Evolutionary conservation across 805 yeast genomes (phyloP).

Genomic region (Sugiyamaella smithiae): DNA sequence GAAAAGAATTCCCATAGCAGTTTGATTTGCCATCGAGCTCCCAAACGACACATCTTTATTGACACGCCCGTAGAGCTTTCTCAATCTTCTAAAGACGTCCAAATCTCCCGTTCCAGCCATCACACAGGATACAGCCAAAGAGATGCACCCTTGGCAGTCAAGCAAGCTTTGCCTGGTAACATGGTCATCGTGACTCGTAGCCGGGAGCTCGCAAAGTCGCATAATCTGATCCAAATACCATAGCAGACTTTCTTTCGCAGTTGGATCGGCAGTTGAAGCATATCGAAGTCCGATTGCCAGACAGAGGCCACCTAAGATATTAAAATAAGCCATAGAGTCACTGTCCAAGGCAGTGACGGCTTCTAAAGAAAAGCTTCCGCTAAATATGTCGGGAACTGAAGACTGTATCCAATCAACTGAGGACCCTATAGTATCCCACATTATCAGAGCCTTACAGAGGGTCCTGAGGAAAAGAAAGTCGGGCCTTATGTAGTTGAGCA

Average conservation of each 20-base stretch:
- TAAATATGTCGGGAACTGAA: slow-evolving; percentile 51
- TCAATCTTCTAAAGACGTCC: slow-evolving; percentile 66
- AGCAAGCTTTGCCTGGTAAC: slow-evolving; percentile 54
- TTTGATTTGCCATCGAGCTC: slow-evolving; percentile 69
- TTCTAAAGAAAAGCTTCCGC: slow-evolving; percentile 32
- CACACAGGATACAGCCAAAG: slow-evolving; percentile 64
- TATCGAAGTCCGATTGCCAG: slow-evolving; percentile 69
- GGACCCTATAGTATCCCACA: slow-evolving; percentile 65
- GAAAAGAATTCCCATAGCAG: slow-evolving; percentile 84
- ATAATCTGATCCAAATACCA: slow-evolving; percentile 52
- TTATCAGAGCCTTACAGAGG: slow-evolving; percentile 59
- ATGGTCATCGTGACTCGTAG: slow-evolving; percentile 54
- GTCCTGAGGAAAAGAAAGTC: slow-evolving; percentile 67
- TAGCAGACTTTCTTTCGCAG: slow-evolving; percentile 55
- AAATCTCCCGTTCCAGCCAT: slow-evolving; percentile 94
- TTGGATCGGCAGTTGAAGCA: slow-evolving; percentile 63
- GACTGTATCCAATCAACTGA: slow-evolving; percentile 53
- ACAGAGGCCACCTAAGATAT: slow-evolving; percentile 71
- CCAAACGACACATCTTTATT: slow-evolving; percentile 50
- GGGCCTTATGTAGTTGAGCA: slow-evolving; percentile 72
- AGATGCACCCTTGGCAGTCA: slow-evolving; percentile 55
- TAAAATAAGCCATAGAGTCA: slow-evolving; percentile 60
- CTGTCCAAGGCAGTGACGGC: slow-evolving; percentile 44
- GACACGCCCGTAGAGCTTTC: slow-evolving; percentile 61
- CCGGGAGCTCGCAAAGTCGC: slow-evolving; percentile 42